Base-by-base conservation (phyloP, 768 basidiomycete species). In the Lactifluus hygrophoroides region DNA sequence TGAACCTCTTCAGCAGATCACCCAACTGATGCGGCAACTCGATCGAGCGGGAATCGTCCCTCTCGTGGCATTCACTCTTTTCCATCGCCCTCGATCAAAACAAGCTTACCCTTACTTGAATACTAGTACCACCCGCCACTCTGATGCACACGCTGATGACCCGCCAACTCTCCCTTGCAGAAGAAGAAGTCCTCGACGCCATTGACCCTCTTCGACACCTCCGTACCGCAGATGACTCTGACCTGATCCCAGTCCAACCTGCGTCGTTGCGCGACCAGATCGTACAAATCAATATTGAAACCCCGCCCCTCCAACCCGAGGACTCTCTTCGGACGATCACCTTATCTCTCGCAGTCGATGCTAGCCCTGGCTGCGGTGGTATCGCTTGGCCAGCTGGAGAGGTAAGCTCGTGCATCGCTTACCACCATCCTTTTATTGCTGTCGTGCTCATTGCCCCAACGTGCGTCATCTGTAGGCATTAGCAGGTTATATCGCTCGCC, bases 371-470 rank as follows among this genome's bases (percentile, higher is more conserved):
- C 1, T 96, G 94, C 69, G 94, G 94, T 14, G 94, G 94, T 5
- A 80, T 94, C 38, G 84, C 89, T 2, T 95, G 94, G 94, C 90
- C 90, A 4, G 90, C 93, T 8, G 94, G 92, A 64, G 83, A 91
- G 80, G 92, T 92, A 64, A 64, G 74, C 69, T 23, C 23, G 4
- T 48, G 13, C 14, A 16, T 10, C 6, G 9, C 27, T 43, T 14
- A 40, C 40, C 30, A 38, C 27, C 10, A 1, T 37, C 50, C 40
- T 16, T 53, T 30, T 16, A n/a, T 44, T 10, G 10, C 46, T 37
- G 43, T 50, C 42, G 14, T 28, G 17, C 17, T 16, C 14, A 21
- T 19, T 21, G 5, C 1, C 21, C 5, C 54, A 46, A 40, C 54
- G 45, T 50, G 30, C 51, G n/a, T 44, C 51, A 48, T 52, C 54